Percentiles rank a stretch among this genome's conserved stretches.
Evolutionary conservation across 2,329 filamentous ascomycete genomes (phyloP).

Genomic region (Penicillium brasilianum): DNA sequence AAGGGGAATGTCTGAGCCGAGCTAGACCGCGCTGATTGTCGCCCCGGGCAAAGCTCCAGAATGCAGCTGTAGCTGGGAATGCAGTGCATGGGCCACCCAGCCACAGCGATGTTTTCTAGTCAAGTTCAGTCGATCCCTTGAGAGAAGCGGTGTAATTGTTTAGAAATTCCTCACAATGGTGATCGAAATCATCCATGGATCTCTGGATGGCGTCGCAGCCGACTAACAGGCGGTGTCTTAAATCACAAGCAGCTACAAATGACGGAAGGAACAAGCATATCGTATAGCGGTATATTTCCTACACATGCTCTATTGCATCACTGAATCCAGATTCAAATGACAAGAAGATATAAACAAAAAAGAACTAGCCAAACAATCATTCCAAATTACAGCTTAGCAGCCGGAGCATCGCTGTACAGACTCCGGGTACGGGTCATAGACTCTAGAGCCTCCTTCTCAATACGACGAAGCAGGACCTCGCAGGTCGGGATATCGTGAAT

Average conservation of each 20-base stretch:
- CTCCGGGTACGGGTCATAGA: slow-evolving; percentile 65
- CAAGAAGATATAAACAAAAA: neutral
- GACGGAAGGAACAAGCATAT: no score
- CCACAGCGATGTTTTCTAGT: neutral
- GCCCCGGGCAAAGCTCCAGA: slow-evolving; percentile 5
- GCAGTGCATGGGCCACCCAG: slow-evolving; percentile 13
- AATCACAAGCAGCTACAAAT: no score
- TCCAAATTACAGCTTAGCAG: slow-evolving; percentile 61
- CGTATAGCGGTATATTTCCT: slow-evolving; percentile 1
- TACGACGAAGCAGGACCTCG: slow-evolving; percentile 69
- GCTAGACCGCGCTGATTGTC: neutral
- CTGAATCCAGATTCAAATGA: neutral
- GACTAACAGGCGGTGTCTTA: neutral
- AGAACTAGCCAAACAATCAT: neutral
- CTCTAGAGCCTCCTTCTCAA: slow-evolving; percentile 76
- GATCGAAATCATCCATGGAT: neutral
- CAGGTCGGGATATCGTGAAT: slow-evolving; percentile 85
- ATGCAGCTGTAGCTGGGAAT: slow-evolving; percentile 16
- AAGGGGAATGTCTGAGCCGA: slow-evolving; percentile 9
- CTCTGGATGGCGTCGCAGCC: neutral
- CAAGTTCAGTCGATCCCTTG: neutral
- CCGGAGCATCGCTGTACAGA: slow-evolving; percentile 53
- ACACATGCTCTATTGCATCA: slow-evolving; percentile 8
- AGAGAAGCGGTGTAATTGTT: slow-evolving; percentile 9
- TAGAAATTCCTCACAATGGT: neutral